Percentiles rank a stretch among this genome's conserved stretches.
phyloP scores from a whole-genome alignment of 2,329 filamentous ascomycete genomes.

The Aspergillus japonicus region DNA sequence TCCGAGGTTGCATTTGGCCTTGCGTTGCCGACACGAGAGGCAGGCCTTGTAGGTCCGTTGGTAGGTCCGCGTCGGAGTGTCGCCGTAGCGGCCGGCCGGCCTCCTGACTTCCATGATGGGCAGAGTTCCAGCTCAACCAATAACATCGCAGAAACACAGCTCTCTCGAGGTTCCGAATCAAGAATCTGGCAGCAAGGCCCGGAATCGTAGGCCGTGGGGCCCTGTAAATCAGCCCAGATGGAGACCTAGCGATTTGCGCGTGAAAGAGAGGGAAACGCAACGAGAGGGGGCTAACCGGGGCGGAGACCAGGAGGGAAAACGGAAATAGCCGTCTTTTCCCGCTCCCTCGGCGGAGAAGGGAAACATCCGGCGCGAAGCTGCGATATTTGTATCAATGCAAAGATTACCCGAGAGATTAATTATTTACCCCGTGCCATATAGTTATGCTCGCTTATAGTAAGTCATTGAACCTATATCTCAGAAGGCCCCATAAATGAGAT shows the following conservation, averaged over 20 bases:
- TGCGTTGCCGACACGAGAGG: slow-evolving; percentile 53
- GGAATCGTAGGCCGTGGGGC: not conserved
- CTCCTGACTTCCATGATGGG: slow-evolving; percentile 24
- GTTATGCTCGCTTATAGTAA: no score
- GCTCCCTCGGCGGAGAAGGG: not conserved
- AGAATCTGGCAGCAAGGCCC: not conserved
- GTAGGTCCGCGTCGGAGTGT: slow-evolving; percentile 38
- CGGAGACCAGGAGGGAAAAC: slow-evolving; percentile 7
- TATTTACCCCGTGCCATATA: no score
- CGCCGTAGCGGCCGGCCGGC: slow-evolving; percentile 13
- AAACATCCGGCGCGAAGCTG: slow-evolving; percentile 11
- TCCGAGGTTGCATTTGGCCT: slow-evolving; percentile 53
- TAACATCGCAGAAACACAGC: slow-evolving; percentile 8
- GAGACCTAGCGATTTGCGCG: not conserved
- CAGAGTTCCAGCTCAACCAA: slow-evolving; percentile 12
- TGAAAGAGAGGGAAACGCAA: not conserved
- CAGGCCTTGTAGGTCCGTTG: slow-evolving; percentile 57
- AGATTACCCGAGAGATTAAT: not conserved
- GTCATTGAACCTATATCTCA: no score
- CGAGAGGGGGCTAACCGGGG: not conserved
- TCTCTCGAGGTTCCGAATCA: not conserved
- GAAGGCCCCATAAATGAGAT: no score
- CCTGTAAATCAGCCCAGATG: not conserved
- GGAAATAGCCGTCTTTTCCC: slow-evolving; percentile 22
- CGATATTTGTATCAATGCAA: not conserved